A percentile compares a stretch with the other conserved stretches of the same genome.
phyloP scores from a whole-genome alignment of 345 rosid species.

The Eucalyptus paniculata region DNA sequence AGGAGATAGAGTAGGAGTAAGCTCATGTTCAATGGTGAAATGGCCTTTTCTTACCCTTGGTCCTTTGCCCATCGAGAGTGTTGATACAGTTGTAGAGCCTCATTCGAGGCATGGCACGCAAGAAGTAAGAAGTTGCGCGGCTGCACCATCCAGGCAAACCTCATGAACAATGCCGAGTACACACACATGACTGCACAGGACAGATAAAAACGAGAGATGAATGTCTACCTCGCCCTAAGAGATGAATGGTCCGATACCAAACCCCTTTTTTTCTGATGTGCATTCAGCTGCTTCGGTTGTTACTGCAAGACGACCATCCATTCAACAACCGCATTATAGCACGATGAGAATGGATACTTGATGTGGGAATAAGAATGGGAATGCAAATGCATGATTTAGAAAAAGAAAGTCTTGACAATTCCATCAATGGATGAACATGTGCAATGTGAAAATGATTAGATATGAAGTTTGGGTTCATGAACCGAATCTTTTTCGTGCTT shows the following conservation, averaged over 20 bases:
- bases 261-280: not conserved
- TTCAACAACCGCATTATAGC: not conserved
- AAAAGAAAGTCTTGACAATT: not conserved
- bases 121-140: constrained; percentile 24
- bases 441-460: not conserved
- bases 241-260: not conserved
- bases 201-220: not conserved
- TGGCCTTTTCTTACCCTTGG: not conserved
- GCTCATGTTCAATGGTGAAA: no score
- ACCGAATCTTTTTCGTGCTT: not conserved
- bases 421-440: not conserved
- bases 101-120: not conserved
- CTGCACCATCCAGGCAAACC: constrained; percentile 37
- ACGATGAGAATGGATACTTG: not conserved
- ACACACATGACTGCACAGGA: constrained; percentile 17
- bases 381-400: not conserved
- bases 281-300: not conserved
- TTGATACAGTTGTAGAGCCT: not conserved
- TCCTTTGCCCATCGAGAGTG: not conserved
- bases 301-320: not conserved
- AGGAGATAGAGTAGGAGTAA: not conserved
- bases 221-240: not conserved
- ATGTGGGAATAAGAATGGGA: not conserved
- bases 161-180: constrained; percentile 24
- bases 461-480: not conserved